Base-by-base conservation (phyloP, 257 asterid species). In the Nyctanthes arbortristis region DNA sequence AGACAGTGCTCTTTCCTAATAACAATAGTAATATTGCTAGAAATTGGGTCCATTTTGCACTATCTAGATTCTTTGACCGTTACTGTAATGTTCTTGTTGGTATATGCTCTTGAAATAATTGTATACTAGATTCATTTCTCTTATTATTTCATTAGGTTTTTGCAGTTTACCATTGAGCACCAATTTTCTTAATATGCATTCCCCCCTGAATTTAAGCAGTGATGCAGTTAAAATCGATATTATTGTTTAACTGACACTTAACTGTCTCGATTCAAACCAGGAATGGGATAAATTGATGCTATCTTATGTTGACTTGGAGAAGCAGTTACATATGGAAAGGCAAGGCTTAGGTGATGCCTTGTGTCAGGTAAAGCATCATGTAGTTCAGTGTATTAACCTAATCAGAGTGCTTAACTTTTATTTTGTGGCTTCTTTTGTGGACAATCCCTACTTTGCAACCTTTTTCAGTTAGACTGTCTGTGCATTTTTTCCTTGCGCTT, bases 201-300 rank as follows among this genome's bases (percentile, higher is more conserved):
- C n/a, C 28, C 59, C 24, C 24, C 59, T 52, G 10, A 24, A 52
- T 24, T 9, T 24, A 52, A 3, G 31, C 24, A 20, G 28, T 5
- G 24, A 8, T 22, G 14, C 14, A 24, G 14, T 52, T 20, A 52
- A 8, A 52, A 2, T 52, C 7, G 22, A 20, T 10, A 52, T 24
- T 24, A 9, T 3, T 39, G 37, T 3, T 61, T 8, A 16, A 33
- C 52, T 73, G 7, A 22, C 70, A 37, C 49, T 64, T 54, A 22
- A 35, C 20, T 8, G 36, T 24, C 28, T 74, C 75, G 37, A 45
- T 61, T 65, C 58, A 31, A 33, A 71, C 75, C 63, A 94, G 99
- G 98, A 94, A 82, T 91, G 98, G 99, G 99, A 94, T 84, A 87
- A 93, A 37, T 73, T 94, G 73, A 94, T 94, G 99, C 93, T 94